A percentile compares a stretch with the other conserved stretches of the same genome.
Evolutionary conservation across 495 filamentous ascomycete genomes (phyloP).

Genomic region (Trichoderma parareesei): DNA sequence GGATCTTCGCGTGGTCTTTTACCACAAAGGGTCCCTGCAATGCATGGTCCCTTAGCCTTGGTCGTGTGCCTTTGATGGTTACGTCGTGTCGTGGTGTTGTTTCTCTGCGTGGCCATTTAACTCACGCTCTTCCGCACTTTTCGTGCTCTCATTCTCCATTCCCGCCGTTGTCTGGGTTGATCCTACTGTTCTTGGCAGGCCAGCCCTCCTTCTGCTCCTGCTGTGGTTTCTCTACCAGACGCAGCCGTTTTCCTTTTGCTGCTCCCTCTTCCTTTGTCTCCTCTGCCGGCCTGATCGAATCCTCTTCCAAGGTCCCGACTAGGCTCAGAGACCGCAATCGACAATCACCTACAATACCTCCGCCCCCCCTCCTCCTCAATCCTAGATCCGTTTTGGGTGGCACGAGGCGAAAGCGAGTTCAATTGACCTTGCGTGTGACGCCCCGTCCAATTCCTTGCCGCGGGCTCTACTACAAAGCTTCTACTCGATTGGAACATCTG

Average conservation of each 20-base stretch:
- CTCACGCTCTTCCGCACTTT: neutral
- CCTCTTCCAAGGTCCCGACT: neutral
- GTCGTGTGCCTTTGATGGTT: slow-evolving; percentile 5
- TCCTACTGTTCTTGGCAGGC: neutral
- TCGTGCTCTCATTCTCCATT: neutral
- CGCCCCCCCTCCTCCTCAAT: neutral
- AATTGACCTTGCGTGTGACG: slow-evolving; percentile 1
- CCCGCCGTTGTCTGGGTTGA: neutral
- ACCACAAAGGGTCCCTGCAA: neutral
- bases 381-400: neutral
- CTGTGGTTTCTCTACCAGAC: neutral
- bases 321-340: neutral
- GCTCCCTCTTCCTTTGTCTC: neutral
- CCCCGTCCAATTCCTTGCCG: neutral
- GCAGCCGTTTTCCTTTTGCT: neutral
- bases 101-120: neutral
- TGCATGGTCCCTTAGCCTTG: neutral
- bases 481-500: neutral
- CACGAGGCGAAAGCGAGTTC: neutral
- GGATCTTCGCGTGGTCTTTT: slow-evolving; percentile 8
- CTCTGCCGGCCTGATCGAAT: neutral
- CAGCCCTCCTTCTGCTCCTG: neutral
- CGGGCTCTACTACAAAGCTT: neutral
- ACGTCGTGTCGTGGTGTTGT: neutral
- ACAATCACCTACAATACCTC: neutral